Evolutionary conservation across 805 yeast genomes (phyloP).

Genomic region (Jamesozyma jinghongensis): DNA sequence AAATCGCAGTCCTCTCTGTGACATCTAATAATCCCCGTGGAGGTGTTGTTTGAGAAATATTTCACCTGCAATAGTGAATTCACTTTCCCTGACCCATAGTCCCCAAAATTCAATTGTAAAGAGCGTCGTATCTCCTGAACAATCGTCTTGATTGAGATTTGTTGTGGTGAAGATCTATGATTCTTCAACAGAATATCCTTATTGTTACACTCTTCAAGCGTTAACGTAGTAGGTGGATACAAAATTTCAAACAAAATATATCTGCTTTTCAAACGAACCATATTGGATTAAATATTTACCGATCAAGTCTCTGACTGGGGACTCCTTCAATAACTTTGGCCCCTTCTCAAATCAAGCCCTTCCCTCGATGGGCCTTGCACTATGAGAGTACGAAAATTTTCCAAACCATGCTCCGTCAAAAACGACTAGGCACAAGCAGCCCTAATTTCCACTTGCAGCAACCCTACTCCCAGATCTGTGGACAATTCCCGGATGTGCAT

Average conservation of each 20-base stretch:
- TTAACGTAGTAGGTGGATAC: conserved; percentile 41
- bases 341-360: too few relatives aligned
- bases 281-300: too few relatives aligned
- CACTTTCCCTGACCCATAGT: conserved; percentile 59
- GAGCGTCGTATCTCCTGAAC: conserved; percentile 45
- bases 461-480: too few relatives aligned
- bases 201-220: not conserved
- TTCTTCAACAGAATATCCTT: conserved; percentile 32
- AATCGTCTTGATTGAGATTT: conserved; percentile 42
- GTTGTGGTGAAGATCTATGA: conserved; percentile 43
- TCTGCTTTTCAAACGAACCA: conserved; percentile 86
- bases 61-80: conserved; percentile 55
- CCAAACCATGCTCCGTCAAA: too few relatives aligned
- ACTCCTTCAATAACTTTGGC: too few relatives aligned
- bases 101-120: conserved; percentile 65
- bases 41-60: conserved; percentile 72
- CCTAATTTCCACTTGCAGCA: too few relatives aligned
- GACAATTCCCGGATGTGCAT: too few relatives aligned
- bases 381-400: too few relatives aligned
- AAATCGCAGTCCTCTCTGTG: conserved; percentile 53
- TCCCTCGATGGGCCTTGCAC: too few relatives aligned
- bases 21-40: conserved; percentile 77
- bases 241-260: conserved; percentile 74
- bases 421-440: too few relatives aligned
- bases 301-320: too few relatives aligned